Conservation (phyloP, 2,329 filamentous ascomycete species). For the Penicillium oxalicum region DNA sequence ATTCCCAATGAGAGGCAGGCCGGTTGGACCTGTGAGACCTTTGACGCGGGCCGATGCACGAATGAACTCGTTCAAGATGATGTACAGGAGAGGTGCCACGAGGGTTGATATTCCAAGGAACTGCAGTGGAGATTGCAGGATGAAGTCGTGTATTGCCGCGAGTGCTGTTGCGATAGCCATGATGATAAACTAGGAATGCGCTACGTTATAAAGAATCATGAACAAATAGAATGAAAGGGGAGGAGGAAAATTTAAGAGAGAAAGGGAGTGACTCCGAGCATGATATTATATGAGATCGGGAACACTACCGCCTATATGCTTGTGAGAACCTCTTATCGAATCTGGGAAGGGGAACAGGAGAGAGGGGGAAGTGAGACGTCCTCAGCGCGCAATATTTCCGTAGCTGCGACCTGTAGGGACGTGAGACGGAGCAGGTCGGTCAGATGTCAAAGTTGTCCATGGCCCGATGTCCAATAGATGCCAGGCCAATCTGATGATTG, state of each 20-base stretch:
- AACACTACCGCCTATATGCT: too few relatives aligned
- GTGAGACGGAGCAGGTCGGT: too few relatives aligned
- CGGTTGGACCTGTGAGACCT: conserved; percentile 45
- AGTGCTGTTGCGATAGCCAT: conserved; percentile 27
- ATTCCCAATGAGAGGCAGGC: conserved; percentile 52
- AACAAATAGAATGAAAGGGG: neutral
- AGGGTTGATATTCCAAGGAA: conserved; percentile 16
- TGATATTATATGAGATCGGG: too few relatives aligned
- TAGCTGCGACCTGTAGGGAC: too few relatives aligned
- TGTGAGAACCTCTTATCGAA: too few relatives aligned
- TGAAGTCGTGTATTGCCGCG: conserved; percentile 15
- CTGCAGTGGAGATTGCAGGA: conserved; percentile 18
- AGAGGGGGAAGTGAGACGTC: neutral
- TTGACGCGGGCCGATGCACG: conserved; percentile 42
- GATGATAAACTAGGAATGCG: neutral
- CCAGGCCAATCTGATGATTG: too few relatives aligned
- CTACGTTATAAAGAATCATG: too few relatives aligned
- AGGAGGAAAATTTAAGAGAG: neutral
- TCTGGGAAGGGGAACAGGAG: neutral
- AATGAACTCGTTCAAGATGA: conserved; percentile 47
- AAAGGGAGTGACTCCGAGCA: neutral
- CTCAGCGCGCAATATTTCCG: too few relatives aligned
- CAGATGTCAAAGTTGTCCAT: too few relatives aligned
- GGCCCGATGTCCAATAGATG: too few relatives aligned
- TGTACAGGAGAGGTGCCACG: conserved; percentile 39